phyloP scores from a whole-genome alignment of 163 green algal species.

The Chloromonas sp. region DNA sequence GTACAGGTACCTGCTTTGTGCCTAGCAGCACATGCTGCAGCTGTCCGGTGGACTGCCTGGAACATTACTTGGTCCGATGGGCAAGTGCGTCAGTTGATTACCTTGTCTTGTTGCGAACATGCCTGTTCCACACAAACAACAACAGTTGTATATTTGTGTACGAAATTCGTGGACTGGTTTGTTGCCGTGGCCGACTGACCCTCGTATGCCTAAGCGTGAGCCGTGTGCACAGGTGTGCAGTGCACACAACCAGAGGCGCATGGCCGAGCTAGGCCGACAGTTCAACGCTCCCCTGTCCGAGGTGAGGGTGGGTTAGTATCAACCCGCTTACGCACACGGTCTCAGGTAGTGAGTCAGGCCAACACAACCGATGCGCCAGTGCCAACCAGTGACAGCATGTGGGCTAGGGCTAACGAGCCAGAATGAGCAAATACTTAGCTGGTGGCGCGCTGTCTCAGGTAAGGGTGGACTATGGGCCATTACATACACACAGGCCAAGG shows the following conservation, averaged over 20 bases:
- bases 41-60: background rate
- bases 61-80: background rate
- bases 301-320: background rate
- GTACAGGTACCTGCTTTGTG: background rate
- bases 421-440: background rate
- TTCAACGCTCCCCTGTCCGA: constrained; percentile 12
- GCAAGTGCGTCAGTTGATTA: background rate
- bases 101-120: background rate
- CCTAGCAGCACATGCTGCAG: background rate
- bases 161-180: too few species aligned
- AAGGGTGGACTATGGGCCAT: too few species aligned
- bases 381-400: too few species aligned
- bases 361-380: too few species aligned
- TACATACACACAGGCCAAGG: too few species aligned
- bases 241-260: constrained; percentile 16
- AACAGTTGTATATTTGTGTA: background rate
- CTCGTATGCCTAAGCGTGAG: background rate
- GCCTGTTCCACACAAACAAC: background rate
- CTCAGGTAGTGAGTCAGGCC: too few species aligned
- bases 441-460: too few species aligned
- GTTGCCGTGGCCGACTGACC: background rate
- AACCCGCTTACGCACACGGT: too few species aligned
- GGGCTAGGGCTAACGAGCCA: too few species aligned
- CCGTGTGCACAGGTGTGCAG: constrained; percentile 9
- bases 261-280: constrained; percentile 14